These are phyloP conservation scores for Epichloe baconii DNA, from an alignment of 2,329 filamentous ascomycete species.

Conservation along the genomic window DNA sequence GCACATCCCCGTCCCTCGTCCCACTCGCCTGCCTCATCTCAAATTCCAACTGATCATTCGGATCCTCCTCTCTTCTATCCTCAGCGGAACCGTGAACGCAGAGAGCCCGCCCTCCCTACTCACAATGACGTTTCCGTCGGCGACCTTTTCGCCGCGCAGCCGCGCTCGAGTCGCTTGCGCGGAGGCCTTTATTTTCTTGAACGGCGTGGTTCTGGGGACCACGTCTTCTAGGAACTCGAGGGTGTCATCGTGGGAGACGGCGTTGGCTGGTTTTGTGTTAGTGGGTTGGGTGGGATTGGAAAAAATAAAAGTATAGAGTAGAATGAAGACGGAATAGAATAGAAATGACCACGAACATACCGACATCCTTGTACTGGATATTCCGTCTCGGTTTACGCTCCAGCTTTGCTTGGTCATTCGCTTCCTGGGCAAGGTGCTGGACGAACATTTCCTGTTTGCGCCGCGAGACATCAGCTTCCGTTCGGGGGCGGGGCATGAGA, in stretches of 20 bases:
- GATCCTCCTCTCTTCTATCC: conserved; percentile 25
- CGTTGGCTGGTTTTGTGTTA: conserved; percentile 46
- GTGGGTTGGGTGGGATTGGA: no score
- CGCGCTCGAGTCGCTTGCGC: conserved; percentile 36
- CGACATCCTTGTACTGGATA: conserved; percentile 90
- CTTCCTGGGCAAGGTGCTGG: conserved; percentile 75
- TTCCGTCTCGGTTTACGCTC: conserved; percentile 87
- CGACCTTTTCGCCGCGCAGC: conserved; percentile 24
- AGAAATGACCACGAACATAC: conserved; percentile 30
- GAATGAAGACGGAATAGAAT: background rate
- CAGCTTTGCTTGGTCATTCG: conserved; percentile 76
- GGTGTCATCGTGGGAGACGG: conserved; percentile 78
- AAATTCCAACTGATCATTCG: conserved; percentile 39
- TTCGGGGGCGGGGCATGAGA: background rate
- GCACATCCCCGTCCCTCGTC: conserved; percentile 37
- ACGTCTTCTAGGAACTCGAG: conserved; percentile 90
- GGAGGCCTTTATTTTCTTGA: conserved; percentile 61
- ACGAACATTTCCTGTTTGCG: conserved; percentile 74
- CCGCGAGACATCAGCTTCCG: background rate
- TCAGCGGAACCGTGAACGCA: conserved; percentile 10
- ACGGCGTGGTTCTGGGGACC: conserved; percentile 74
- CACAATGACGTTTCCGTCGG: conserved; percentile 15
- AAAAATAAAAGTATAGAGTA: background rate
- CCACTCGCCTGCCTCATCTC: conserved; percentile 37
- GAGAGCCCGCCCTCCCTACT: conserved; percentile 14